phyloP scores from a whole-genome alignment of 306 rosid species.

The Cucurbita pepo region DNA sequence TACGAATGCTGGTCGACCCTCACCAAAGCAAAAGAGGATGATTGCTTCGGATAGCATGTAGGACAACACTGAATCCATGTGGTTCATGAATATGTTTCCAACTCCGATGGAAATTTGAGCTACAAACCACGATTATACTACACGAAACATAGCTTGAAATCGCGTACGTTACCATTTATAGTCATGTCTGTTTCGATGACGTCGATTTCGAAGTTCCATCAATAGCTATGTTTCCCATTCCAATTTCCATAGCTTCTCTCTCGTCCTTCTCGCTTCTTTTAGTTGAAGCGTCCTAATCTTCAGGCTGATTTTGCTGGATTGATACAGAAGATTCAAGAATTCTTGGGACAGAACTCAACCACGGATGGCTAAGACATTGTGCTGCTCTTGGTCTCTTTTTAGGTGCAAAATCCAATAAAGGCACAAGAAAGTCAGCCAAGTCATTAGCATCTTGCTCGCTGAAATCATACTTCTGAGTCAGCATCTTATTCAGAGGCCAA shows the following conservation, averaged over 20 bases:
- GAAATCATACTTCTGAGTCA: slow-evolving; percentile 58
- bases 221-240: slow-evolving; percentile 17
- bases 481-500: slow-evolving; percentile 73
- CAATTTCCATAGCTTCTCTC: slow-evolving; percentile 12
- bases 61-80: not conserved
- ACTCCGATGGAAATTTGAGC: not conserved
- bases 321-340: slow-evolving; percentile 17
- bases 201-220: slow-evolving; percentile 7
- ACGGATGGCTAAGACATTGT: slow-evolving; percentile 62
- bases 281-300: not conserved
- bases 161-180: not conserved
- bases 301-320: not conserved
- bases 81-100: not conserved
- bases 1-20: not conserved
- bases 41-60: not conserved
- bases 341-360: slow-evolving; percentile 54
- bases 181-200: not conserved
- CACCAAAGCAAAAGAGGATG: not conserved
- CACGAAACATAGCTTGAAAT: not conserved
- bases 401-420: slow-evolving; percentile 68
- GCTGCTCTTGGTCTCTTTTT: slow-evolving; percentile 73
- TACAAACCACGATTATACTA: not conserved
- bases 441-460: slow-evolving; percentile 58
- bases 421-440: slow-evolving; percentile 43
- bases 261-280: slow-evolving; percentile 10